A percentile compares a stretch with the other conserved stretches of the same genome.
These are phyloP conservation scores for Rhexocercosporidium sp. DNA, from an alignment of 2,329 filamentous ascomycete species.

Conservation along the genomic window DNA sequence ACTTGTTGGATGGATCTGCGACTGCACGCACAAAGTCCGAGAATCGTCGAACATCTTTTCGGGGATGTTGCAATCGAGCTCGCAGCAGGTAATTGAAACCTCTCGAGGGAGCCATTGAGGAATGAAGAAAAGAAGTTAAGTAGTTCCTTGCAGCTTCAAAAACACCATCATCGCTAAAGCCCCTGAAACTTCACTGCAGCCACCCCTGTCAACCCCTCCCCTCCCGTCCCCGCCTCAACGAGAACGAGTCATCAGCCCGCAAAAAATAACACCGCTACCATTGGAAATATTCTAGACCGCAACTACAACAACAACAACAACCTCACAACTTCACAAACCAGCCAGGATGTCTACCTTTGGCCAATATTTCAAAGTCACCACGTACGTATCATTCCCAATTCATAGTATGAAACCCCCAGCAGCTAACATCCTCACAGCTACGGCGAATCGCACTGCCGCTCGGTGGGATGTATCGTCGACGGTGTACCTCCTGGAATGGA, in stretches of 20 bases:
- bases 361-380: slow-evolving; percentile 79
- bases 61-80: slow-evolving; percentile 2
- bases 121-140: neutral
- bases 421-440: slow-evolving; percentile 49
- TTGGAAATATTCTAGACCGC: slow-evolving; percentile 8
- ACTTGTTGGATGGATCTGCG: slow-evolving; percentile 49
- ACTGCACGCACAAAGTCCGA: slow-evolving; percentile 31
- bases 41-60: slow-evolving; percentile 15
- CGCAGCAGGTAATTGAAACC: slow-evolving; percentile 27
- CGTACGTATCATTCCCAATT: slow-evolving; percentile 48
- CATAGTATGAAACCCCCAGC: neutral
- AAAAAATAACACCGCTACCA: slow-evolving; percentile 23
- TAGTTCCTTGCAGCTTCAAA: neutral
- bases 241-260: slow-evolving; percentile 36
- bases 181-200: neutral
- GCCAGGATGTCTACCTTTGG: slow-evolving; percentile 84
- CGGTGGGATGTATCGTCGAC: slow-evolving; percentile 94
- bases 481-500: slow-evolving; percentile 87
- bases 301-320: slow-evolving; percentile 9
- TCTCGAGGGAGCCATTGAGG: slow-evolving; percentile 39
- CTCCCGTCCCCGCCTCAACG: too few relatives aligned
- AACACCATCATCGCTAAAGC: neutral
- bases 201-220: slow-evolving; percentile 13
- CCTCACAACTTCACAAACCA: slow-evolving; percentile 13
- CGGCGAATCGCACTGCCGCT: slow-evolving; percentile 89